phyloP scores from a whole-genome alignment of 768 basidiomycete species.

The Mycena olivaceomarginata region DNA sequence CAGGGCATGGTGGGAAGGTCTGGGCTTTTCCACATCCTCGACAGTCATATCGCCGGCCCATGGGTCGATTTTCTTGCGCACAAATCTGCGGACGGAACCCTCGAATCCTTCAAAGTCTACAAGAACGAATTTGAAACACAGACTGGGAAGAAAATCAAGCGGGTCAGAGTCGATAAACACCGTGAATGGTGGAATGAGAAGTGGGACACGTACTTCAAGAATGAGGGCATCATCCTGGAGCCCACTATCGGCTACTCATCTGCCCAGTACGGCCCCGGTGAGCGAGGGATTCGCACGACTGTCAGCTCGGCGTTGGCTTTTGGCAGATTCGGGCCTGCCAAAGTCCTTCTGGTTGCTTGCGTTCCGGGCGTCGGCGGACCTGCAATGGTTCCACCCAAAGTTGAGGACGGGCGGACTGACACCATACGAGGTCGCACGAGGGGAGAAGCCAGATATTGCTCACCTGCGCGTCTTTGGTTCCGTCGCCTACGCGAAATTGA shows the following conservation, averaged over 20 bases:
- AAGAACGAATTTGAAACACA: not conserved
- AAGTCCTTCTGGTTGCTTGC: too few relatives aligned
- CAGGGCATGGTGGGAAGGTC: not conserved
- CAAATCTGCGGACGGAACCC: not conserved
- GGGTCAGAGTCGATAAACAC: not conserved
- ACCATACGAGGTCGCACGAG: too few relatives aligned
- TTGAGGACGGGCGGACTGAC: too few relatives aligned
- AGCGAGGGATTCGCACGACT: not conserved
- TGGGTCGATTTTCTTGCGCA: not conserved
- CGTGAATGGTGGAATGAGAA: not conserved
- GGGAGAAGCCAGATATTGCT: too few relatives aligned
- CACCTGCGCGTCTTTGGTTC: too few relatives aligned
- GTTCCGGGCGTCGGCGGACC: too few relatives aligned
- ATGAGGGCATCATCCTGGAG: not conserved
- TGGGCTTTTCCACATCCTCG: not conserved
- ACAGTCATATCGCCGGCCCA: not conserved
- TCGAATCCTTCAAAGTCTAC: not conserved
- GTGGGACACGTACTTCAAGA: not conserved
- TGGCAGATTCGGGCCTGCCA: not conserved
- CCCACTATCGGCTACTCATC: not conserved
- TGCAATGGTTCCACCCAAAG: too few relatives aligned
- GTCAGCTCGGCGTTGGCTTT: not conserved
- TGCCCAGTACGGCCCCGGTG: not conserved
- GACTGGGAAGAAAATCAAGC: not conserved
- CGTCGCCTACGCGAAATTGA: too few relatives aligned